Evolutionary conservation across 169 alveolate genomes (phyloP).

Genomic region (Plasmodium vinckei): DNA sequence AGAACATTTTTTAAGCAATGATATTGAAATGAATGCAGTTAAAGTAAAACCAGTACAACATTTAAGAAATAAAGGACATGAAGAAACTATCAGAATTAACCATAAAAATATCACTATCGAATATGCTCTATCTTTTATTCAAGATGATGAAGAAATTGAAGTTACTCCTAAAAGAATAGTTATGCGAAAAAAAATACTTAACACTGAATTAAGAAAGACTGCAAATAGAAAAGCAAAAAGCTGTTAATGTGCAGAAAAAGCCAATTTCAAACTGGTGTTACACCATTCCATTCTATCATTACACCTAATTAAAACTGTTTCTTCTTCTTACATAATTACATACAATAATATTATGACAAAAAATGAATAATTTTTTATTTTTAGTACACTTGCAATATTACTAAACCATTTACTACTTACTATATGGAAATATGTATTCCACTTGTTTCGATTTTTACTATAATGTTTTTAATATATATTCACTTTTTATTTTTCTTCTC

Average conservation of each 20-base stretch:
- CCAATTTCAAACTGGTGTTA: too few relatives aligned
- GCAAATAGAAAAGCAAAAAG: constrained; percentile 66
- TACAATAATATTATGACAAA: too few relatives aligned
- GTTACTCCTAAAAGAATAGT: constrained; percentile 94
- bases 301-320: too few relatives aligned
- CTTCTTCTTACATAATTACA: too few relatives aligned
- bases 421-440: too few relatives aligned
- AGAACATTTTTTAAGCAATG: constrained; percentile 86
- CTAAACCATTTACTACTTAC: too few relatives aligned
- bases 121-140: constrained; percentile 91
- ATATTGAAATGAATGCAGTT: constrained; percentile 89
- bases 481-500: too few relatives aligned
- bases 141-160: constrained; percentile 94
- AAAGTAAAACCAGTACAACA: constrained; percentile 89
- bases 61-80: constrained; percentile 89
- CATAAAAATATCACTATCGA: constrained; percentile 87
- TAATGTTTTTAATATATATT: too few relatives aligned
- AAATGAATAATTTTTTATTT: too few relatives aligned
- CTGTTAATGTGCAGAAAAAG: not conserved
- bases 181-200: constrained; percentile 88
- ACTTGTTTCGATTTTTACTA: too few relatives aligned
- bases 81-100: constrained; percentile 83
- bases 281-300: too few relatives aligned
- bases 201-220: constrained; percentile 72
- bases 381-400: too few relatives aligned